Conservation (phyloP, 495 filamentous ascomycete species). For the Bacidia gigantensis region DNA sequence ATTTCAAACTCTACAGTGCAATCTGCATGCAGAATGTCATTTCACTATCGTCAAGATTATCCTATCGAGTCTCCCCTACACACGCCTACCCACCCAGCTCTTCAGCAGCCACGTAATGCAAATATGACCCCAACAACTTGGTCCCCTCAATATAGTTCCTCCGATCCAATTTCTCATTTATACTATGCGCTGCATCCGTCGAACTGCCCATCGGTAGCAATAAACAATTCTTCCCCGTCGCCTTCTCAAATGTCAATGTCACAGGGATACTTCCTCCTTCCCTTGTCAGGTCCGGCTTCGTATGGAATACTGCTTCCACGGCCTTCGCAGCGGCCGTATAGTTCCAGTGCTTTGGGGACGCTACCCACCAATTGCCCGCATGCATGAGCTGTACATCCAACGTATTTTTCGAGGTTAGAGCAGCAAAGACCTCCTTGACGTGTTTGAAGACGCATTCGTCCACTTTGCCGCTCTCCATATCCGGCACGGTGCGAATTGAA, state of each 20-base stretch:
- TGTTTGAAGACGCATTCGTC: conserved; percentile 70
- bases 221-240: conserved; percentile 95
- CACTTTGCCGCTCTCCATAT: conserved; percentile 89
- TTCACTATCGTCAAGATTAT: background rate
- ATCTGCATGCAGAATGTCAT: too few relatives aligned
- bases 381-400: conserved; percentile 70
- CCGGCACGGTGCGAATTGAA: conserved; percentile 88
- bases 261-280: conserved; percentile 97
- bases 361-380: conserved; percentile 96
- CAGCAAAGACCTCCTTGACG: conserved; percentile 64
- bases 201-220: conserved; percentile 92
- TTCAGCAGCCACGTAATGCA: conserved; percentile 95
- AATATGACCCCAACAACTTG: conserved; percentile 84
- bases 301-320: conserved; percentile 79
- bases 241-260: conserved; percentile 92
- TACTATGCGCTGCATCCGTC: conserved; percentile 89
- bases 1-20: too few relatives aligned
- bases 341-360: conserved; percentile 96
- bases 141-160: conserved; percentile 98
- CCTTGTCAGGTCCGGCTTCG: conserved; percentile 87
- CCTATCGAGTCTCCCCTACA: background rate
- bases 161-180: conserved; percentile 97
- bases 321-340: conserved; percentile 87
- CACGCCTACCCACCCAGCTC: conserved; percentile 37
- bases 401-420: conserved; percentile 80